These are phyloP conservation scores for Centella asiatica DNA, from an alignment of 129 eudicot species.

Conservation along the genomic window DNA sequence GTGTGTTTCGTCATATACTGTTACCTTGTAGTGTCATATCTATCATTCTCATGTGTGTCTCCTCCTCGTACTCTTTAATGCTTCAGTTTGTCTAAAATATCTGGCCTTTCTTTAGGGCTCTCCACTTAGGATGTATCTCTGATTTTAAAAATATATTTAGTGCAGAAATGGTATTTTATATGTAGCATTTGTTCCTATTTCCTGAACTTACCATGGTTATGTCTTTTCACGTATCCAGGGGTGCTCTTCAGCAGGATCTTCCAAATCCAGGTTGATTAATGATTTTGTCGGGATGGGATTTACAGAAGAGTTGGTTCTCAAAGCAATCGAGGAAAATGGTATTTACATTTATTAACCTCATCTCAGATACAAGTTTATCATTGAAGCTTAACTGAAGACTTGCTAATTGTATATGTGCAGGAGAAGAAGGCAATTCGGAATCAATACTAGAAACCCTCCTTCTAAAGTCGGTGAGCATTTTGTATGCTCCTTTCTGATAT, in stretches of 20 bases:
- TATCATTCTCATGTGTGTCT: too few species aligned
- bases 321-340: constrained; percentile 75
- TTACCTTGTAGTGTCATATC: too few species aligned
- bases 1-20: too few species aligned
- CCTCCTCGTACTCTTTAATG: too few species aligned
- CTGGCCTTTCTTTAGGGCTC: too few species aligned
- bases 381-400: constrained; percentile 6
- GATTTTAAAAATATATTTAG: too few species aligned
- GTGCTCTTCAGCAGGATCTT: constrained; percentile 52
- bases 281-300: constrained; percentile 62
- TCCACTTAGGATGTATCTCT: too few species aligned
- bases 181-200: background rate
- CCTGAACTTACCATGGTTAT: constrained; percentile 3
- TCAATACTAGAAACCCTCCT: constrained; percentile 52
- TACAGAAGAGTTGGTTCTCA: constrained; percentile 40
- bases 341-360: constrained; percentile 11
- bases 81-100: too few species aligned
- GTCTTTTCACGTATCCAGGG: constrained; percentile 36
- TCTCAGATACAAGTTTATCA: background rate
- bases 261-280: constrained; percentile 34
- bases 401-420: constrained; percentile 32
- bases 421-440: constrained; percentile 41
- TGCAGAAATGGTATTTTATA: constrained; percentile 5
- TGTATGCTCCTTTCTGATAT: constrained; percentile 1
- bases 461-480: constrained; percentile 47